Base-by-base conservation (phyloP, 176 grass and related monocot genomes). In the Tuctoria greenei region DNA sequence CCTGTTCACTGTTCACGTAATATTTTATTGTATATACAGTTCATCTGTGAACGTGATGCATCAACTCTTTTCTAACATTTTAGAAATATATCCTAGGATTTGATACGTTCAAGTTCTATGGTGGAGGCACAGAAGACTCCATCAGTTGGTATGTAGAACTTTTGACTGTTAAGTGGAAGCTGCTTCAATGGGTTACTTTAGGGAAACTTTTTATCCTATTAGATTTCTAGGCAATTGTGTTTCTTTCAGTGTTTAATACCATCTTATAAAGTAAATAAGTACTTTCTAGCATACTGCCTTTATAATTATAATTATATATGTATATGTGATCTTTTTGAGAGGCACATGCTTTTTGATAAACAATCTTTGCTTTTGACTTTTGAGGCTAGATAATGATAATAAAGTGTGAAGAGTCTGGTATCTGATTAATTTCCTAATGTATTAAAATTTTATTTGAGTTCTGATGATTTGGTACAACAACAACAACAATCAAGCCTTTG, bases 141-240 rank as follows among this genome's bases (percentile, higher is more conserved):
- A 61, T 52, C 79, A 81, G 60, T 61, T 88, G 91, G 91, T 93
- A 93, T 70, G 71, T 80, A 56, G 47, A 40, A 47, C 17, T 74
- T 20, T 8, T 72, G 11, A 39, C 37, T 72, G 64, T 57, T 47
- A 21, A 71, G 50, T 25, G 9, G 51, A 5, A 15, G 26, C 23
- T 51, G 26, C 28, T 77, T 66, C 49, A 71, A 26, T 38, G n/a
- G 9, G 28, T 64, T 72, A 36, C 18, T 43, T 35, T n/a, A 20
- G 61, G 26, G 26, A 37, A 42, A 64, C 52, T 55, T 72, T 63
- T 64, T n/a, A 56, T 16, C 46, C 45, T 84, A 45, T 54, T 55
- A 27, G 18, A 54, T 55, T 4, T 50, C 17, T 45, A 71, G 35
- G 36, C 7, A 37, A 28, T 68, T 1, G 0, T 28, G 18, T 31